Base-by-base conservation (phyloP, 768 basidiomycete species). In the Russula sp. region DNA sequence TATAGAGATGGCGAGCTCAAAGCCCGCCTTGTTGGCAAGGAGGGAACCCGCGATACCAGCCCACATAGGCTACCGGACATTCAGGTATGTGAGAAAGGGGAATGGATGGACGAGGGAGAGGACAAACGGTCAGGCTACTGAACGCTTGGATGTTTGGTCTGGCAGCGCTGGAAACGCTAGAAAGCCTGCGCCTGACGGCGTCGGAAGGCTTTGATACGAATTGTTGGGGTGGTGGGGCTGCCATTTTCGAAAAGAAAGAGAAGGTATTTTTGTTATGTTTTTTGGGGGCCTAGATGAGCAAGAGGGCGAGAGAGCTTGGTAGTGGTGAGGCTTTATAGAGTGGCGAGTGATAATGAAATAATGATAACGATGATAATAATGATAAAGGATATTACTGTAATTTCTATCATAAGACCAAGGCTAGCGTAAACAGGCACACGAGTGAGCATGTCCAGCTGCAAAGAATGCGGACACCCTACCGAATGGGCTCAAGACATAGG, bases 21-120 rank as follows among this genome's bases (percentile, higher is more conserved):
- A 84, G 59, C 80, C 74, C 54, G 79, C 80, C 59, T 80, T 81
- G 69, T 83, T 82, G 69, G 84, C 79, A 70, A 84, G 71, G 51
- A 83, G 70, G 25, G 75, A 75, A 43, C 87, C 88, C 3, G 88
- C 85, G 53, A 91, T 78, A 68, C 88, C 90, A 63, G 85, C 88
- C 89, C 90, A 93, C 90, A 93, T 90, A 22, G 90, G 87, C 90
- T 92, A 70, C 14, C n/a, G 13, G 49, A 61, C 67, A 57, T 59
- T 57, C 68, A 65, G 48, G 55, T 55, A 70, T 59, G 64, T 63
- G 57, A 51, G 51, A 65, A 70, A 68, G 59, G 55, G 51, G 64
- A 60, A 47, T 45, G 53, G 18, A 10, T 10, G 29, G 13, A 43
- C 25, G 57, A 56, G 22, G 41, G 45, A 29, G 39, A 43, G 59